Evolutionary conservation across 495 filamentous ascomycete genomes (phyloP), one percentile per base, ranked within the genome.

Genomic region (Stereocaulon alpinum): DNA sequence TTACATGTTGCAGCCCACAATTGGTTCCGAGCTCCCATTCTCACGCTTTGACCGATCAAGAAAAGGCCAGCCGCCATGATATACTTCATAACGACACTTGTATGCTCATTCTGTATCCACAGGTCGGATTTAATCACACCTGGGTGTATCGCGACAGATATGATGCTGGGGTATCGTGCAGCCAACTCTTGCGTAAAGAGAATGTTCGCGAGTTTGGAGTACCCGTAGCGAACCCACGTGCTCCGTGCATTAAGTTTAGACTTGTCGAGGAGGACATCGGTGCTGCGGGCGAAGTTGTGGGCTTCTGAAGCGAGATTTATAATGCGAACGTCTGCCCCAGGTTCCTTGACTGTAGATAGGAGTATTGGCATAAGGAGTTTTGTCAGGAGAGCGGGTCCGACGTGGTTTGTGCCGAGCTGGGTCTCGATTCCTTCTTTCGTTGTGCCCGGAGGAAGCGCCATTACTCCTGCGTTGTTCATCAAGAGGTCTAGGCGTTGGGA

Each of bases 191-290:
- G 63, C 1, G 80, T 75, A 59, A 80, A 85, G 2, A 89, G 71
- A n/a, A 88, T 74, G 66, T 88, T 89, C 7, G 85, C 82, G 1
- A 88, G 77, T 72, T 91, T 91, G 62, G 74, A 76, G 30, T 86
- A 77, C 4, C 72, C 78, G 66, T 91, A 91, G 24, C 82, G 78
- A 17, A 64, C 58, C 69, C 71, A 79, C 14, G 73, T 70, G 50
- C 61, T 69, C 15, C 57, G 61, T 7, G 65, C 65, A 60, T 70
- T 12, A 62, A 43, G 65, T 58, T 55, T 69, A 15, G 27, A 42
- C 40, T 72, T 64, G 29, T 64, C 56, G 11, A 64, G 45, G 14
- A 64, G 24, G 24, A 56, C 78, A 78, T 24, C 77, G 68, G 32
- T 65, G 42, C 40, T 67, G 61, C 70, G 73, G 6, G 68, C 70